A percentile compares a stretch with the other conserved stretches of the same genome.
phyloP scores from a whole-genome alignment of 2,329 filamentous ascomycete species.

The Aspergillus glaucus region DNA sequence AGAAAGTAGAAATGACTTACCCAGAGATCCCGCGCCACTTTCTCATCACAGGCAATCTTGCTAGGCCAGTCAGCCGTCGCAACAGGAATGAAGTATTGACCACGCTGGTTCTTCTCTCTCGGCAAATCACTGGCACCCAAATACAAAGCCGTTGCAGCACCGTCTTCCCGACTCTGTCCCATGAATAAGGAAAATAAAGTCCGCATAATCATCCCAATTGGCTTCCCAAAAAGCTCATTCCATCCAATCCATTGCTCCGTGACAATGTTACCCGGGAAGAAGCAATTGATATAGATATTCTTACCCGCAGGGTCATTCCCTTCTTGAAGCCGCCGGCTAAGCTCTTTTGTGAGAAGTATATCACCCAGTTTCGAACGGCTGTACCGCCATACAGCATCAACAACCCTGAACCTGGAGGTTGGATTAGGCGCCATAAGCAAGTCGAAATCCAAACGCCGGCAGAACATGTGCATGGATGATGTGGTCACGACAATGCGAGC shows the following conservation, averaged over 20 bases:
- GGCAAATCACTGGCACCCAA: conserved; percentile 22
- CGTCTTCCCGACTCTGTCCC: conserved; percentile 23
- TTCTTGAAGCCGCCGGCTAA: conserved; percentile 17
- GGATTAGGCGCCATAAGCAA: conserved; percentile 15
- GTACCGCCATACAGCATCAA: conserved; percentile 26
- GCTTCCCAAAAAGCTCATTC: conserved; percentile 19
- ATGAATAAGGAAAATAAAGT: conserved; percentile 11
- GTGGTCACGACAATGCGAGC: conserved; percentile 42
- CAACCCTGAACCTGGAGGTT: conserved; percentile 13
- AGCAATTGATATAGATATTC: conserved; percentile 25
- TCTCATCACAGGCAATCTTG: conserved; percentile 20
- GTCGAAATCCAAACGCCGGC: conserved; percentile 20
- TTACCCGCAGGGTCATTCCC: conserved; percentile 12
- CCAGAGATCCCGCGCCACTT: conserved; percentile 29
- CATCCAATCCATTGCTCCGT: conserved; percentile 26
- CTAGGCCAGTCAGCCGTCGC: conserved; percentile 22
- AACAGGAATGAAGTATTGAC: conserved; percentile 35
- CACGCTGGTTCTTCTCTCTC: conserved; percentile 14
- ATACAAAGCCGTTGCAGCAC: conserved; percentile 25
- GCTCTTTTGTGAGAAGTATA: conserved; percentile 27
- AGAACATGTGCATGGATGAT: conserved; percentile 23
- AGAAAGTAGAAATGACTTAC: conserved; percentile 6
- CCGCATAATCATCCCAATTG: conserved; percentile 16
- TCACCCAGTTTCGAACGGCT: conserved; percentile 27
- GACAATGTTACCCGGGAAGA: conserved; percentile 28